phyloP scores from a whole-genome alignment of 768 basidiomycete species.

The Boletales sp. region DNA sequence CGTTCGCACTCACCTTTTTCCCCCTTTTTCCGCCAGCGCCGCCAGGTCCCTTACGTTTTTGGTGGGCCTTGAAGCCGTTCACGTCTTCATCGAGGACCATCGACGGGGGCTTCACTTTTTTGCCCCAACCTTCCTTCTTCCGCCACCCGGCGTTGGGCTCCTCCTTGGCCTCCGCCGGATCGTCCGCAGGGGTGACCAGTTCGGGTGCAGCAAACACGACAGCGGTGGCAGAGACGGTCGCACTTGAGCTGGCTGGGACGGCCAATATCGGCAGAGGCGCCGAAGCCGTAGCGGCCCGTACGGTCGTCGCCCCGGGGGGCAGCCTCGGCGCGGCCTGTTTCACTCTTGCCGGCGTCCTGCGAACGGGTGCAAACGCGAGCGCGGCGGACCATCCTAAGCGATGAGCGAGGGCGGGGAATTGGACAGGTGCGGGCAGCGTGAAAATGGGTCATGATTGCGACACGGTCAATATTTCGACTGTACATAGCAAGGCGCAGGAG shows the following conservation, averaged over 20 bases:
- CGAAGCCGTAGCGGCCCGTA: conserved; percentile 37
- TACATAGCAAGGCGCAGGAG: conserved; percentile 36
- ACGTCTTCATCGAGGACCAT: conserved; percentile 89
- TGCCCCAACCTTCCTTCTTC: conserved; percentile 68
- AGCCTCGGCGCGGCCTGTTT: conserved; percentile 42
- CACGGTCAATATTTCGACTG: conserved; percentile 36
- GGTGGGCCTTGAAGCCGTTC: conserved; percentile 71
- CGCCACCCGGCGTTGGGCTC: conserved; percentile 34
- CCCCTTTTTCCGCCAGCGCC: conserved; percentile 45
- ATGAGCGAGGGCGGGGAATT: neutral
- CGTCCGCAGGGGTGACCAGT: conserved; percentile 34
- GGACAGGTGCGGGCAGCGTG: conserved; percentile 7
- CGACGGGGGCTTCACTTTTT: conserved; percentile 85
- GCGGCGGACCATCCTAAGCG: conserved; percentile 80
- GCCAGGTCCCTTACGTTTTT: conserved; percentile 46
- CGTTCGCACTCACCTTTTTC: conserved; percentile 51
- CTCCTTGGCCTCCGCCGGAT: conserved; percentile 26
- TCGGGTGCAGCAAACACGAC: conserved; percentile 69
- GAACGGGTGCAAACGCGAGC: conserved; percentile 83
- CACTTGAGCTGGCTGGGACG: conserved; percentile 23
- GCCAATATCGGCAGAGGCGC: conserved; percentile 31
- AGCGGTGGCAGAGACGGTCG: conserved; percentile 50
- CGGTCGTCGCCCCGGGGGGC: conserved; percentile 53
- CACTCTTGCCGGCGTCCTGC: conserved; percentile 57
- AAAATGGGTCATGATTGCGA: conserved; percentile 31